Evolutionary conservation across 2,329 filamentous ascomycete genomes (phyloP), one percentile per base, ranked within the genome.

Genomic region (Coniochaeta pulveracea): DNA sequence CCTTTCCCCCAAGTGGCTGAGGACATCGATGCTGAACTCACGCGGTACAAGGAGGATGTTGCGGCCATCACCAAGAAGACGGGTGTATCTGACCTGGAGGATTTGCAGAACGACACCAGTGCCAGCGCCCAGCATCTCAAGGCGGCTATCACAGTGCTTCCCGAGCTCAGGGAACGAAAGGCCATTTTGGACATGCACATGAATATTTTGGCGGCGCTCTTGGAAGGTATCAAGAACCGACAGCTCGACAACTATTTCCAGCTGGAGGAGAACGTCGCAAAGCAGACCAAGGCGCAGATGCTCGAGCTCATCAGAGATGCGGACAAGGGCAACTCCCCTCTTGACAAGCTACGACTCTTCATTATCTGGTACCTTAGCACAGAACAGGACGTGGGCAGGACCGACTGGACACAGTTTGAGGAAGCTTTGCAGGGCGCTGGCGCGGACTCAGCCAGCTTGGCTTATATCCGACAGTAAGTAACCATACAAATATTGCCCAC

Each of bases 301-400:
- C 62, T 96, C 24, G 86, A 96, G 36, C 65, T 93, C 10, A 75
- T 98, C 50, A 85, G 80, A 44, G 84, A 91, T 43, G 57, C 70
- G 3, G 74, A 77, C 41, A 93, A 93, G 58, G 91, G 91, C 33
- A 84, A 75, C 27, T 73, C 93, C 31, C 76, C 91, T 3, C 62
- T 78, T 15, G 91, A 98, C 55, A 96, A 96, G 60, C 72, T 98
- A 18, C 76, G 91, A 26, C 61, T 96, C 10, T 98, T 98, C 56
- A 80, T 96, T 43, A 95, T 98, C 47, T 98, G 91, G 91, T 91
- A 84, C 59, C 62, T 98, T 34, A 95, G 85, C 54, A 93, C 85
- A 1, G 91, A 96, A 52, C 80, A 85, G 46, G 88, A 96, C 40
- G 70, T 95, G 14, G 80, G 72, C 36, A 76, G 86, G 39, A 64